Base-by-base conservation (phyloP, 768 basidiomycete species). In the Russula lepida region DNA sequence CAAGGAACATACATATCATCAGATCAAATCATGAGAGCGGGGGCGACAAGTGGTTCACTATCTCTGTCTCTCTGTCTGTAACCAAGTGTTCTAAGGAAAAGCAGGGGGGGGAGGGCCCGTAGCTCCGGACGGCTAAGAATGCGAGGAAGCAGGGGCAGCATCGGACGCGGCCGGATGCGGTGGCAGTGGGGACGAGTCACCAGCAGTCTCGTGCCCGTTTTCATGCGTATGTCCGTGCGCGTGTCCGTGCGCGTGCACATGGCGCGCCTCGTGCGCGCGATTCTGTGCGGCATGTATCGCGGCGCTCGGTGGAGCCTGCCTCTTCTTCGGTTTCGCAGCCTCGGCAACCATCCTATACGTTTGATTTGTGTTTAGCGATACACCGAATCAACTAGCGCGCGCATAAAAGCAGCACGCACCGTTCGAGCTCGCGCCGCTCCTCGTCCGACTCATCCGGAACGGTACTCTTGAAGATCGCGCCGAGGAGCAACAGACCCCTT, bases 361-460 rank as follows among this genome's bases (percentile, higher is more conserved):
- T 44, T 21, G 21, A 7, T 21, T 43, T 43, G 41, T n/a, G n/a
- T n/a, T n/a, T n/a, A 9, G n/a, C 4, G 9, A 43, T n/a, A 43
- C 41, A 8, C n/a, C 19, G 8, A 41, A 7, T 35, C 35, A 35
- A 15, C 4, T 43, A 43, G 41, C 1, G 19, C 33, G 17, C 19
- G n/a, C 17, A 8, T 9, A 19, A 41, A 41, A n/a, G 41, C 19
- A 28, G 15, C 6, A 71, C 84, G 28, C 67, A 92, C 89, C 93
- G 78, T 74, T 99, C 97, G 21, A 99, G 82, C 73, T 98, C 93
- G 51, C 97, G 81, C 27, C 97, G 84, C 69, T 97, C 97, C 70
- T 89, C 88, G 69, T 97, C 95, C 8, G 90, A 86, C 70, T 91
- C 93, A 69, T 98, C 95, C 2, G 97, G 89, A 32, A 80, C 70